Evolutionary conservation across 352 stramenopile genomes (phyloP).

Genomic region (Aphanomyces cochlioides): DNA sequence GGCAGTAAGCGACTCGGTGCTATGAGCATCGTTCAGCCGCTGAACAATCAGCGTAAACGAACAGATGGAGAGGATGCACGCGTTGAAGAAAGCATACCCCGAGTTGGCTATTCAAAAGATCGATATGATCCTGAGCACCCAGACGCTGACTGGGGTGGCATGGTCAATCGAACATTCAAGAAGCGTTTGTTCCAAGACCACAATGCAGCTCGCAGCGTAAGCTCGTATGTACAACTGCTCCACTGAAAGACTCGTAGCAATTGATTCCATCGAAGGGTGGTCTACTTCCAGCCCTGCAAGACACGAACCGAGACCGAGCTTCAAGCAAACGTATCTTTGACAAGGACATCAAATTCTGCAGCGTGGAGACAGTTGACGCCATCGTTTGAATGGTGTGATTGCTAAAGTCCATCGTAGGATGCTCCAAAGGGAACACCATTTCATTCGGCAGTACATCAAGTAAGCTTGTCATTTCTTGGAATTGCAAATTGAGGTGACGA

Average conservation of each 20-base stretch:
- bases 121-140: conserved; percentile 72
- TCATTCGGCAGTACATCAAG: conserved; percentile 63
- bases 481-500: background rate
- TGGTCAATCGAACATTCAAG: conserved; percentile 61
- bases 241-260: background rate
- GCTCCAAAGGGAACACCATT: conserved; percentile 47
- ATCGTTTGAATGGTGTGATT: conserved; percentile 23
- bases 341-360: conserved; percentile 39
- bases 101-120: conserved; percentile 41
- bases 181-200: conserved; percentile 51
- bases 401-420: too few species aligned
- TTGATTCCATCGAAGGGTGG: conserved; percentile 47
- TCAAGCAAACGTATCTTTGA: conserved; percentile 60
- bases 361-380: conserved; percentile 33
- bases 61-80: background rate
- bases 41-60: background rate
- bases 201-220: conserved; percentile 41
- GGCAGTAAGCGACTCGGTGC: background rate
- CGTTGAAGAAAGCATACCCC: background rate
- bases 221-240: background rate
- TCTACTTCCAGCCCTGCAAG: conserved; percentile 44
- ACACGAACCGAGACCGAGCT: conserved; percentile 24
- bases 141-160: conserved; percentile 69
- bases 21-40: too few species aligned
- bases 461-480: conserved; percentile 22